phyloP scores from a whole-genome alignment of 2,329 filamentous ascomycete species.

The Zopfia rhizophila region DNA sequence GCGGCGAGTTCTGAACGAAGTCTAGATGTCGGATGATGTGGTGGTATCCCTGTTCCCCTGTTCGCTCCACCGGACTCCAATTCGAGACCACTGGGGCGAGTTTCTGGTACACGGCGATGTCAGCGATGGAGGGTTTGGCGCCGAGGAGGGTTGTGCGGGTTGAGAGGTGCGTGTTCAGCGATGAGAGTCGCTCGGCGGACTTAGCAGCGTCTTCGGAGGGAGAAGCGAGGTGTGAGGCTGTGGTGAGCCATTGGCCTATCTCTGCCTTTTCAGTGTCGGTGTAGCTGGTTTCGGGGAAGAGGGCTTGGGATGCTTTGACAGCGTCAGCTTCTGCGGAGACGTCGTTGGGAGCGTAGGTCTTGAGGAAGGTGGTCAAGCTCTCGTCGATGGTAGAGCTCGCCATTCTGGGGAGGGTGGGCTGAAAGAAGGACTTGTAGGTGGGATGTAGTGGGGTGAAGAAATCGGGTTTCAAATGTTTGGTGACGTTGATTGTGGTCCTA shows the following conservation, averaged over 20 bases:
- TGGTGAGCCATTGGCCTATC: conserved; percentile 88
- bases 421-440: conserved; percentile 43
- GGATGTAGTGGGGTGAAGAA: conserved; percentile 48
- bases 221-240: conserved; percentile 74
- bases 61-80: conserved; percentile 88
- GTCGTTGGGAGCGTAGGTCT: conserved; percentile 50
- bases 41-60: conserved; percentile 87
- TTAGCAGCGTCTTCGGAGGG: conserved; percentile 68
- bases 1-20: conserved; percentile 89
- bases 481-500: conserved; percentile 19
- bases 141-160: conserved; percentile 90
- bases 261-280: conserved; percentile 83
- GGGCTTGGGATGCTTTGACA: conserved; percentile 64
- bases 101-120: conserved; percentile 83
- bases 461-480: conserved; percentile 17
- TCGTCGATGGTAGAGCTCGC: conserved; percentile 48
- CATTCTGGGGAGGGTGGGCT: conserved; percentile 43
- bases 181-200: conserved; percentile 73
- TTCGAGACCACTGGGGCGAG: conserved; percentile 79
- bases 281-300: conserved; percentile 77
- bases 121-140: conserved; percentile 86
- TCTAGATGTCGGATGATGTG: conserved; percentile 92
- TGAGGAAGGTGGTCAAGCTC: conserved; percentile 47
- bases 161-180: conserved; percentile 87
- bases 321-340: conserved; percentile 48